Percentiles rank a stretch among this genome's conserved stretches.
Conservation (phyloP, 2,329 filamentous ascomycete species). For the Neoscytalidium dimidiatum region DNA sequence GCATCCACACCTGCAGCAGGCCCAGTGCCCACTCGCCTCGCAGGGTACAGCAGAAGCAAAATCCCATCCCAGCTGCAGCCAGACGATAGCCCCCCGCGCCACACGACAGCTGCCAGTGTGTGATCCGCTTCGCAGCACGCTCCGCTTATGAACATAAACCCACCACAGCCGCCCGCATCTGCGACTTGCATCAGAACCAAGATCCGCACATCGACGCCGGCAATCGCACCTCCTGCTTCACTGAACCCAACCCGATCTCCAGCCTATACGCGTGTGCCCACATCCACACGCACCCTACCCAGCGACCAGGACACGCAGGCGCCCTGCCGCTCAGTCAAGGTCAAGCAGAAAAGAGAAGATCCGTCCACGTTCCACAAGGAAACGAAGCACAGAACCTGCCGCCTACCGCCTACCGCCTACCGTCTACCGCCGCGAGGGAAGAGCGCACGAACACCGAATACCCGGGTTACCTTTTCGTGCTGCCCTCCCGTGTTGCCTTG, state of each 20-base stretch:
- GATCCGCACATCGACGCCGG: not conserved
- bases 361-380: not conserved
- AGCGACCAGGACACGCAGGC: not conserved
- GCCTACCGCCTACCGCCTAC: not conserved
- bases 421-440: not conserved
- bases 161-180: not conserved
- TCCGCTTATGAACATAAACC: conserved; percentile 6
- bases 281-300: not conserved
- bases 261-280: not conserved
- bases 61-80: not conserved
- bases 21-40: not conserved
- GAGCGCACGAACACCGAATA: not conserved
- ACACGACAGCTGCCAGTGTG: not conserved
- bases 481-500: not conserved
- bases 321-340: not conserved
- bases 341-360: not conserved
- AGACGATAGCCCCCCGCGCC: not conserved
- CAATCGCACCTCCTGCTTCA: not conserved
- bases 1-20: not conserved
- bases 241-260: not conserved
- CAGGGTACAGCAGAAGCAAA: not conserved
- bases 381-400: not conserved
- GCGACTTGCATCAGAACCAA: not conserved
- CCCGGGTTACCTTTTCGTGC: not conserved
- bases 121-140: not conserved